These are phyloP conservation scores for Pythium dissotocum DNA, from an alignment of 352 stramenopile genomes.

Conservation along the genomic window DNA sequence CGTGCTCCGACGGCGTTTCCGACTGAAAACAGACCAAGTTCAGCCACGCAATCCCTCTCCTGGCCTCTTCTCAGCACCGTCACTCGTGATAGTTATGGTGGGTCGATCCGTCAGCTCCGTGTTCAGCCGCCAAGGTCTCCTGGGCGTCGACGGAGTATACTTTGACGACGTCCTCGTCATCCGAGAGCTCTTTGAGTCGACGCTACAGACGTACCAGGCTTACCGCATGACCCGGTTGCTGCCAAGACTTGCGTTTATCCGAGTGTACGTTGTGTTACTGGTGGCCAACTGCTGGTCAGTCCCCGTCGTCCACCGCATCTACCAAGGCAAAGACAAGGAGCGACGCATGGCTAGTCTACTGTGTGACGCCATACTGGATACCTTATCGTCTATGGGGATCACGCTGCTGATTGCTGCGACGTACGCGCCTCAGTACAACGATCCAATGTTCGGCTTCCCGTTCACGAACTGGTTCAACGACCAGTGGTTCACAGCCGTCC, in stretches of 20 bases:
- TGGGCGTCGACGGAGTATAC: constrained; percentile 6
- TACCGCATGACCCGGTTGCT: constrained; percentile 9
- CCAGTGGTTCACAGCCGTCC: neutral
- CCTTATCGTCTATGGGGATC: constrained; percentile 6
- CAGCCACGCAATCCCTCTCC: too few relatives aligned
- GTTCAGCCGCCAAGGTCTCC: neutral
- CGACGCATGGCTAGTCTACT: neutral
- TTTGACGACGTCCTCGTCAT: constrained; percentile 5
- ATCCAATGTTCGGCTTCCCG: constrained; percentile 7
- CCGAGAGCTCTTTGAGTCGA: constrained; percentile 9
- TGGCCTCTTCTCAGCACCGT: too few relatives aligned
- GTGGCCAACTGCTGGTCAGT: constrained; percentile 15
- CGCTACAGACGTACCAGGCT: constrained; percentile 10
- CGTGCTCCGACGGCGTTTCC: too few relatives aligned
- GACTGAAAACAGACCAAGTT: too few relatives aligned
- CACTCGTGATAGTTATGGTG: neutral
- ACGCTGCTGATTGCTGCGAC: neutral
- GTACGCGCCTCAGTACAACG: constrained; percentile 9
- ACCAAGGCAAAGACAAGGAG: neutral
- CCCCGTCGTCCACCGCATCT: neutral
- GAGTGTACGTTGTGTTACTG: constrained; percentile 12
- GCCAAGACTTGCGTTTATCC: constrained; percentile 17
- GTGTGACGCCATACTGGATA: constrained; percentile 8
- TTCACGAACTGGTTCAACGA: constrained; percentile 13
- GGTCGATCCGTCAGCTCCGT: too few relatives aligned